Percentiles rank a stretch among this genome's conserved stretches.
Evolutionary conservation across 2,329 filamentous ascomycete species (phyloP).

Genomic region (Pseudocercospora fijiensis): DNA sequence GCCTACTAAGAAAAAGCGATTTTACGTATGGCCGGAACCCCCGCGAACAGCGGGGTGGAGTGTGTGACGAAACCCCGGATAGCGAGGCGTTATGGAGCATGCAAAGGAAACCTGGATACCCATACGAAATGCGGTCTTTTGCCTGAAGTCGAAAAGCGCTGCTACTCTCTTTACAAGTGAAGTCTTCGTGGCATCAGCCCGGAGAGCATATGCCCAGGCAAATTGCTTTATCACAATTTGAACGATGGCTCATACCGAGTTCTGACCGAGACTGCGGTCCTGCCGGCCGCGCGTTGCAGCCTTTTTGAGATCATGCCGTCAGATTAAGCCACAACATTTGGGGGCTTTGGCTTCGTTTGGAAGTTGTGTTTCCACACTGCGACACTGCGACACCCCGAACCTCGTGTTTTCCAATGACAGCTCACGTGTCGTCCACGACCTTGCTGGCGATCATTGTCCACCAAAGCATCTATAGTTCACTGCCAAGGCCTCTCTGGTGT

Average conservation of each 20-base stretch:
- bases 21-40: too few species aligned
- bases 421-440: neutral
- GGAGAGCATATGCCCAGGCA: neutral
- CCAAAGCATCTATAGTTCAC: slow-evolving; percentile 5
- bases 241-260: neutral
- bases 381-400: neutral
- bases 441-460: neutral
- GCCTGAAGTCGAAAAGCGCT: neutral
- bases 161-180: neutral
- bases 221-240: neutral
- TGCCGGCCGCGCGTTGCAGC: neutral
- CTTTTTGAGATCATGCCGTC: neutral
- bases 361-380: neutral
- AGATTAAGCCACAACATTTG: neutral
- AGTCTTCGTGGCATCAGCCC: neutral
- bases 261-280: neutral
- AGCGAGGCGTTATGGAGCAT: slow-evolving; percentile 23
- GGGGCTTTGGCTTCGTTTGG: neutral
- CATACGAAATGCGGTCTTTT: neutral
- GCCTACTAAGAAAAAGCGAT: too few species aligned
- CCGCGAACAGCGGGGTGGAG: too few species aligned
- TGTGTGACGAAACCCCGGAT: too few species aligned
- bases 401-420: neutral
- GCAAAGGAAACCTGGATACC: slow-evolving; percentile 2
- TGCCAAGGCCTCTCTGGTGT: slow-evolving; percentile 13